A percentile compares a stretch with the other conserved stretches of the same genome.
Conservation (phyloP, 306 rosid genomes). For the Gynostemma pentaphyllum region DNA sequence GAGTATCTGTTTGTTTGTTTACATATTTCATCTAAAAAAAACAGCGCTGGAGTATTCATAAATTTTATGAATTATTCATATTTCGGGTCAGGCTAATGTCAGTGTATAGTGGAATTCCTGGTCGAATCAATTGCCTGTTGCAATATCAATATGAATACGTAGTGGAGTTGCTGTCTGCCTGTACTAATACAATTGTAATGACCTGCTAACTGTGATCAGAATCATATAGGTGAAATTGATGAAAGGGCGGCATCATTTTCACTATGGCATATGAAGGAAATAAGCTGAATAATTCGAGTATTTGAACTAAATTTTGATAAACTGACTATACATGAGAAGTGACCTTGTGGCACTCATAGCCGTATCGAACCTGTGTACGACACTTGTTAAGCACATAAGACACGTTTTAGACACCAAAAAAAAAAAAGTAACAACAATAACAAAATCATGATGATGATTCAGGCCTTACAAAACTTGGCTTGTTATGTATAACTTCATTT, state of each 20-base stretch:
- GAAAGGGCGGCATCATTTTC: not conserved
- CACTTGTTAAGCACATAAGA: no score
- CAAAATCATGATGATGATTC: no score
- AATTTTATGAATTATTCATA: not conserved
- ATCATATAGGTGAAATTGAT: not conserved
- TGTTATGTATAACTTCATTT: no score
- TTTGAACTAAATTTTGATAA: not conserved
- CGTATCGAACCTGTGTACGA: no score
- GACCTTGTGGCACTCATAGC: no score
- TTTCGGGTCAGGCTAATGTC: not conserved
- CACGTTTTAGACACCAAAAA: no score
- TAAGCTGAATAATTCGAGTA: not conserved
- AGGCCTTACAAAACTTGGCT: no score
- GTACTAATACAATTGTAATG: not conserved
- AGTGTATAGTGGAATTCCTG: not conserved
- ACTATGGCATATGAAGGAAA: not conserved
- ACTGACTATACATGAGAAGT: not conserved
- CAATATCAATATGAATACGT: not conserved
- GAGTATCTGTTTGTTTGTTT: not conserved
- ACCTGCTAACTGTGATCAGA: not conserved
- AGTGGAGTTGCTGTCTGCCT: not conserved
- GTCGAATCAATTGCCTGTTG: not conserved
- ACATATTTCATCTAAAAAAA: not conserved
- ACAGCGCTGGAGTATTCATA: not conserved
- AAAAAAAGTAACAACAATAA: no score